Conservation (phyloP, 2,329 filamentous ascomycete species). For the Fusarium hostae region DNA sequence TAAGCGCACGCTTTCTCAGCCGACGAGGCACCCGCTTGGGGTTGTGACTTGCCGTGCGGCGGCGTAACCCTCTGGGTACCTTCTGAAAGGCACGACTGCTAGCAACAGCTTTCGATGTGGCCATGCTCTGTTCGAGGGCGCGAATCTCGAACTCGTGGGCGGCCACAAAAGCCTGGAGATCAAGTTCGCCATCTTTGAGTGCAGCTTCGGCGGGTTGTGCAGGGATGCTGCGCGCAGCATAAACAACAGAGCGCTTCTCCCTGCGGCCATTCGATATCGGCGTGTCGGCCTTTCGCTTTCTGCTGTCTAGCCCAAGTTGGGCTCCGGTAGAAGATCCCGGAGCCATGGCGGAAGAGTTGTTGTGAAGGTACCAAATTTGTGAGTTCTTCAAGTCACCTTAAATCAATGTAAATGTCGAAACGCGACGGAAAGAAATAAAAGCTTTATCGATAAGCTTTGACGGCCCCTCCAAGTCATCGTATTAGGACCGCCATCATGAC, state of each 20-base stretch:
- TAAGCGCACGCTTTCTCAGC: constrained; percentile 74
- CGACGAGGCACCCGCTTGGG: constrained; percentile 87
- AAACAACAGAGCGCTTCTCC: constrained; percentile 59
- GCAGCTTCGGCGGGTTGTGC: constrained; percentile 62
- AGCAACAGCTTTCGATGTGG: constrained; percentile 71
- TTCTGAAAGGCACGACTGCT: constrained; percentile 87
- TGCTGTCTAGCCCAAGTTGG: constrained; percentile 40
- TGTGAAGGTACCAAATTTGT: neutral
- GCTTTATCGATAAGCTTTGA: constrained; percentile 46
- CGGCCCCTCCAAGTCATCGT: constrained; percentile 15
- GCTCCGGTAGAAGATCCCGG: constrained; percentile 41
- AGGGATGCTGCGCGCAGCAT: constrained; percentile 61
- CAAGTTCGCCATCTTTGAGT: constrained; percentile 79
- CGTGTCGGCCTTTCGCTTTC: constrained; percentile 44
- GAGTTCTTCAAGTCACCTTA: neutral
- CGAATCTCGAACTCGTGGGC: constrained; percentile 91
- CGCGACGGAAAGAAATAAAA: constrained; percentile 33
- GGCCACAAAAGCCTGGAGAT: constrained; percentile 85
- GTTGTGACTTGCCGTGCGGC: constrained; percentile 95
- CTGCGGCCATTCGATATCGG: constrained; percentile 37
- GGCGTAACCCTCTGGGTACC: constrained; percentile 83
- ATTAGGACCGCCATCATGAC: neutral
- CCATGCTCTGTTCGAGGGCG: constrained; percentile 84
- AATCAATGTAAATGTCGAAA: neutral
- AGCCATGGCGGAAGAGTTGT: constrained; percentile 42